Conservation (phyloP, 352 stramenopile genomes). For the Pythium apleroticum region DNA sequence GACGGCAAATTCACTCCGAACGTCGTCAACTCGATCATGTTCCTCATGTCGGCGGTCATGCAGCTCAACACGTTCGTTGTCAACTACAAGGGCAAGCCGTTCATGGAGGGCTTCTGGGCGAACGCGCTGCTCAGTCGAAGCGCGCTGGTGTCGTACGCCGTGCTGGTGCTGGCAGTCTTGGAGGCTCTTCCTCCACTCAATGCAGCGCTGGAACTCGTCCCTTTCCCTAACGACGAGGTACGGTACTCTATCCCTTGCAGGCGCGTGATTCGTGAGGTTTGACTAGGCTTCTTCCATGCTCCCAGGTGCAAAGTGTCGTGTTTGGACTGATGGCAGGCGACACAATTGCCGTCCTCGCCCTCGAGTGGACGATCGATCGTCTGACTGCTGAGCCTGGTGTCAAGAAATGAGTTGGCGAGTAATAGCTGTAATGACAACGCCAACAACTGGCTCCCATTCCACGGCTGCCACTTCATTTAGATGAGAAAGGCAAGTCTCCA, state of each 20-base stretch:
- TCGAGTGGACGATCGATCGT: conserved; percentile 37
- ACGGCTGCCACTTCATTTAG: neutral
- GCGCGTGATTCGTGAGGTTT: neutral
- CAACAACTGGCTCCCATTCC: neutral
- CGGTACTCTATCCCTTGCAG: neutral
- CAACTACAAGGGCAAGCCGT: conserved; percentile 54
- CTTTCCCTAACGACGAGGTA: conserved; percentile 41
- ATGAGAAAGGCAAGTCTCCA: neutral
- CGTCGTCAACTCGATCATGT: conserved; percentile 94
- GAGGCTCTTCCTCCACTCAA: conserved; percentile 40
- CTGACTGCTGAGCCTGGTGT: neutral
- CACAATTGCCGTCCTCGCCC: conserved; percentile 47
- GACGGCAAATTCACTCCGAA: conserved; percentile 92
- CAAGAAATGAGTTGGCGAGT: neutral
- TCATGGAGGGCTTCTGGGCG: conserved; percentile 54
- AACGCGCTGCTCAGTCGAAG: conserved; percentile 39
- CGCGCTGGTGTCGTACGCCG: conserved; percentile 31
- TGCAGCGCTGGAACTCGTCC: conserved; percentile 38
- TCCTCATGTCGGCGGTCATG: conserved; percentile 87
- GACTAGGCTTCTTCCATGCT: conserved; percentile 2
- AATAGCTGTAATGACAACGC: neutral
- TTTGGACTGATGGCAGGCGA: conserved; percentile 57
- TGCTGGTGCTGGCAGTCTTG: conserved; percentile 30
- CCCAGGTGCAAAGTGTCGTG: conserved; percentile 41
- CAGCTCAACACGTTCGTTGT: conserved; percentile 54